Evolutionary conservation across 2,329 filamentous ascomycete species (phyloP).

Genomic region (Botryosphaeria dothidea): DNA sequence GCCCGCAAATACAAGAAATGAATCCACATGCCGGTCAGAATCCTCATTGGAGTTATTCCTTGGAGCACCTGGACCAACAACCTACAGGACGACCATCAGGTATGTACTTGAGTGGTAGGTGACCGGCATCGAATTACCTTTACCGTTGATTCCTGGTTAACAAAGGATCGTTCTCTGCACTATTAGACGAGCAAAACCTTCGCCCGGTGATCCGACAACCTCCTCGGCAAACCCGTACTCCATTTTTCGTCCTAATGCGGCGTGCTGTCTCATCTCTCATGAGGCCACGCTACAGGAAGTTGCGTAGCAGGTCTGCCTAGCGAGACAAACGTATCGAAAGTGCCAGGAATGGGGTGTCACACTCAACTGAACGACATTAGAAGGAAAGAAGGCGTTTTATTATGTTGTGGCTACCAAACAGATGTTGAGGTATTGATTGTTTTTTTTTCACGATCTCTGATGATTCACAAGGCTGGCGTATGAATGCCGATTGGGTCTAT

Average conservation of each 20-base stretch:
- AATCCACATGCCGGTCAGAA: background rate
- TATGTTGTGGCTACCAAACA: background rate
- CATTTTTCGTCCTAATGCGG: background rate
- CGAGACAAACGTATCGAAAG: background rate
- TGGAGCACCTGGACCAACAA: background rate
- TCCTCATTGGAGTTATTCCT: background rate
- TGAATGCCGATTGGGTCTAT: background rate
- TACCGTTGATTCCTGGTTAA: background rate
- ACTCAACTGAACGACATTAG: background rate
- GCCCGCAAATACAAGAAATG: background rate
- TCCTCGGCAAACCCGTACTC: background rate
- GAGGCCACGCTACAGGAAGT: background rate
- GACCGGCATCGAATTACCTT: background rate
- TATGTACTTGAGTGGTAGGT: slow-evolving; percentile 1
- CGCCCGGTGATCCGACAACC: background rate
- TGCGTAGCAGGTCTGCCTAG: background rate
- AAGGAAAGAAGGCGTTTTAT: background rate
- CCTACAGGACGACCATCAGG: background rate
- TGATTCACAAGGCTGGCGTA: background rate
- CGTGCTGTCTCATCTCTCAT: background rate
- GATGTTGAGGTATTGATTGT: too few species aligned
- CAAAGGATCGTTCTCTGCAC: background rate
- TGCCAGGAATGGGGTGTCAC: background rate
- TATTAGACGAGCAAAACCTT: background rate
- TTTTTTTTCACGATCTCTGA: background rate